A percentile compares a stretch with the other conserved stretches of the same genome.
These are phyloP conservation scores for Phytophthora crassamura DNA, from an alignment of 352 stramenopile genomes.

Conservation along the genomic window DNA sequence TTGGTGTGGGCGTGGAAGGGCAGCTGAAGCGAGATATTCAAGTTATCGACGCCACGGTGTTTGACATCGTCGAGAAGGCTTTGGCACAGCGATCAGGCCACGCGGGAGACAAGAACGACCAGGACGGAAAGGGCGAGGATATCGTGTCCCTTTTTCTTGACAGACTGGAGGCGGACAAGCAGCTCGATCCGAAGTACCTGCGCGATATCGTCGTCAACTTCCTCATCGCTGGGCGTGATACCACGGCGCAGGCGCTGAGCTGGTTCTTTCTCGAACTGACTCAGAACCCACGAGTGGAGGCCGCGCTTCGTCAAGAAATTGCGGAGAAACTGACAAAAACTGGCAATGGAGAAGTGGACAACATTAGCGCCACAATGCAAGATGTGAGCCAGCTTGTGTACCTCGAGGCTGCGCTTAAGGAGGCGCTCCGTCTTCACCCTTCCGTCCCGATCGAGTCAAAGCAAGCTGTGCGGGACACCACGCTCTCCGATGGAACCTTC, in stretches of 20 bases:
- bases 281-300: conserved; percentile 50
- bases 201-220: conserved; percentile 86
- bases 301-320: conserved; percentile 55
- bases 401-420: conserved; percentile 53
- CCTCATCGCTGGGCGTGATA: conserved; percentile 80
- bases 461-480: conserved; percentile 43
- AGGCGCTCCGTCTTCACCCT: too few species aligned
- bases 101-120: neutral
- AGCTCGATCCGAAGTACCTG: conserved; percentile 45
- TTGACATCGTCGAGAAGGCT: conserved; percentile 49
- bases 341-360: neutral
- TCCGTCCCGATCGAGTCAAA: conserved; percentile 53
- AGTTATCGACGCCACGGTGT: conserved; percentile 47
- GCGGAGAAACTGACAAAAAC: conserved; percentile 24
- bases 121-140: conserved; percentile 7
- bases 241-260: too few species aligned
- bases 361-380: conserved; percentile 29
- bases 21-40: conserved; percentile 38
- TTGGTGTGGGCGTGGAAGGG: conserved; percentile 42
- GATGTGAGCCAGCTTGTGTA: conserved; percentile 43
- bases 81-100: conserved; percentile 16
- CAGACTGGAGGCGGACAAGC: conserved; percentile 26
- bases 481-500: conserved; percentile 65
- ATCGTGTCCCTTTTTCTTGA: conserved; percentile 43
- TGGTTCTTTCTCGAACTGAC: conserved; percentile 72